These are phyloP conservation scores for Trichophyton mentagrophytes DNA, from an alignment of 2,329 filamentous ascomycete species.

Conservation along the genomic window DNA sequence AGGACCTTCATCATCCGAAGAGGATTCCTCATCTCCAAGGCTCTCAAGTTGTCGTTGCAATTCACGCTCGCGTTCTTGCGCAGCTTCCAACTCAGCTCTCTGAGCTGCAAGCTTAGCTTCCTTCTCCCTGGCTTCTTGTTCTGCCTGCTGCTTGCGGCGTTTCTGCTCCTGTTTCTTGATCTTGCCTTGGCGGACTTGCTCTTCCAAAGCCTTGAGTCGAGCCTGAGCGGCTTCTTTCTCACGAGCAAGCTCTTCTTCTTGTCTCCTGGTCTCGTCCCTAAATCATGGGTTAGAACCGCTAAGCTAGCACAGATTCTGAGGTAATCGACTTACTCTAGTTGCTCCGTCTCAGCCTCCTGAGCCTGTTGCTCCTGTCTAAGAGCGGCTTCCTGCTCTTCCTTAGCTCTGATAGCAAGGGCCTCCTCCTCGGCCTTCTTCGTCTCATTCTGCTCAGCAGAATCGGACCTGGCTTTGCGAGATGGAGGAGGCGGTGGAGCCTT, in stretches of 20 bases:
- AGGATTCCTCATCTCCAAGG: conserved; percentile 57
- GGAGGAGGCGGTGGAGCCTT: conserved; percentile 61
- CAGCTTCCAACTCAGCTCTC: conserved; percentile 81
- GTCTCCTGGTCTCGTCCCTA: conserved; percentile 59
- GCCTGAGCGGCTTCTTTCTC: conserved; percentile 72
- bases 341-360: conserved; percentile 58
- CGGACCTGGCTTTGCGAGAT: conserved; percentile 54
- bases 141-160: conserved; percentile 74
- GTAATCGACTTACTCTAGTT: conserved; percentile 64
- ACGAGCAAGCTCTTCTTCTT: conserved; percentile 67
- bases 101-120: conserved; percentile 73
- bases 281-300: not conserved
- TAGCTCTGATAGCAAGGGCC: conserved; percentile 28
- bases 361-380: conserved; percentile 58
- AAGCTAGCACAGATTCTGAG: not conserved
- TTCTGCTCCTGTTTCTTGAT: conserved; percentile 95
- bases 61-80: conserved; percentile 78
- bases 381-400: conserved; percentile 43
- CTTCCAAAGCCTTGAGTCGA: conserved; percentile 77
- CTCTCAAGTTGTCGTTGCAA: conserved; percentile 77
- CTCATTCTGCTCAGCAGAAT: conserved; percentile 45
- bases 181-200: conserved; percentile 87
- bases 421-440: conserved; percentile 43
- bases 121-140: conserved; percentile 76
- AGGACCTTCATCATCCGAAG: conserved; percentile 64